Evolutionary conservation across 2,329 filamentous ascomycete genomes (phyloP).

Genomic region (Penicillium sp.): DNA sequence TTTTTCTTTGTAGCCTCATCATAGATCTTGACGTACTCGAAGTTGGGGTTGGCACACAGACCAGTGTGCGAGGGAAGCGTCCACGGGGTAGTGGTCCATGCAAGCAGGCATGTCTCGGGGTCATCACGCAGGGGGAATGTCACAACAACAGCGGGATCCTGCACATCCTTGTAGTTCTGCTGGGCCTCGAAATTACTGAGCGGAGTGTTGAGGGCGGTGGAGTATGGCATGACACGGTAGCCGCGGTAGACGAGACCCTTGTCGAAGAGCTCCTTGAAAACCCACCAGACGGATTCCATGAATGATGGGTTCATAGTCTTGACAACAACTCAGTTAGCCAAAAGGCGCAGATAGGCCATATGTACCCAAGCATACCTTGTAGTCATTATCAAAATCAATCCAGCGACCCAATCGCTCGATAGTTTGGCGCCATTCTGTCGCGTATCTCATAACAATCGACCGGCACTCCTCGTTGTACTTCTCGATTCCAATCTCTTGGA

Average conservation of each 20-base stretch:
- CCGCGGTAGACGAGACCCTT: slow-evolving; percentile 88
- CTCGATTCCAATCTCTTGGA: slow-evolving; percentile 79
- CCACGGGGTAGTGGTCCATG: slow-evolving; percentile 90
- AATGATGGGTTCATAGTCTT: slow-evolving; percentile 91
- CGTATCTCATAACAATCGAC: slow-evolving; percentile 89
- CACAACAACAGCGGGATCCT: slow-evolving; percentile 85
- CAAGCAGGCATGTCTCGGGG: slow-evolving; percentile 70
- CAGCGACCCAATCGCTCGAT: slow-evolving; percentile 87
- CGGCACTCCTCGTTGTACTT: slow-evolving; percentile 91
- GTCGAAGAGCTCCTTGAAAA: slow-evolving; percentile 89
- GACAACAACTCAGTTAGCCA: slow-evolving; percentile 8
- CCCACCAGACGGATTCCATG: slow-evolving; percentile 97
- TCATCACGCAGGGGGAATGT: slow-evolving; percentile 81
- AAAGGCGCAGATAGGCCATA: background rate
- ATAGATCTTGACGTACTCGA: slow-evolving; percentile 82
- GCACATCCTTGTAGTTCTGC: slow-evolving; percentile 91
- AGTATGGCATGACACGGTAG: slow-evolving; percentile 92
- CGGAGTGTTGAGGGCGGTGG: slow-evolving; percentile 82
- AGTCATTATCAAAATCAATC: slow-evolving; percentile 98
- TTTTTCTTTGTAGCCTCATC: slow-evolving; percentile 80
- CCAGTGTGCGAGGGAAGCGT: slow-evolving; percentile 79
- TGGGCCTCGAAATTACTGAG: slow-evolving; percentile 92
- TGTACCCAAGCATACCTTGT: slow-evolving; percentile 62
- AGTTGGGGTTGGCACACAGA: slow-evolving; percentile 75
- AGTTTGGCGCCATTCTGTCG: slow-evolving; percentile 80